These are phyloP conservation scores for Phytophthora colocasiae DNA, from an alignment of 352 stramenopile species.

Conservation along the genomic window DNA sequence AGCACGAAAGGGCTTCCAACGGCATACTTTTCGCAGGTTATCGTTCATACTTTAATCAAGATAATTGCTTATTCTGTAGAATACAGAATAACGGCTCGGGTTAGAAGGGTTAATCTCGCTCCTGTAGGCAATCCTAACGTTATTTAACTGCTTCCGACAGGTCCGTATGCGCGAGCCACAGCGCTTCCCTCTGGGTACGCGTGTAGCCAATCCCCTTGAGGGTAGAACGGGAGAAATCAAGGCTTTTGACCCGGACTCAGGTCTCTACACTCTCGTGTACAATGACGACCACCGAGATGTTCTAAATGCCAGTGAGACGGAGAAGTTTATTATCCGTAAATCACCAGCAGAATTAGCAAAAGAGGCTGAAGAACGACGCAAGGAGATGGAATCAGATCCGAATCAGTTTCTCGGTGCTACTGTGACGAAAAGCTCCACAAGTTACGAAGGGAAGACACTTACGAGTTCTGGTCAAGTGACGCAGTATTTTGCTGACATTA, in stretches of 20 bases:
- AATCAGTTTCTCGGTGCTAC: constrained; percentile 48
- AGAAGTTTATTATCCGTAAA: constrained; percentile 49
- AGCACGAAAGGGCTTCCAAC: too few species aligned
- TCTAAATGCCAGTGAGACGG: constrained; percentile 38
- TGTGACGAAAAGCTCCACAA: constrained; percentile 51
- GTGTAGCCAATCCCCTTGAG: constrained; percentile 66
- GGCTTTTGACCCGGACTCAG: constrained; percentile 45
- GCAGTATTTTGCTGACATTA: constrained; percentile 50
- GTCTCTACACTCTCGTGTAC: constrained; percentile 60
- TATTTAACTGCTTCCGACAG: constrained; percentile 9
- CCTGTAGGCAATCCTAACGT: neutral
- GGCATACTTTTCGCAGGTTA: too few species aligned
- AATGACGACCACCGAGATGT: constrained; percentile 56
- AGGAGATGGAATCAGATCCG: constrained; percentile 36
- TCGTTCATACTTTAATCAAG: too few species aligned
- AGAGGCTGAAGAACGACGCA: constrained; percentile 5
- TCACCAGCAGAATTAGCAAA: constrained; percentile 5
- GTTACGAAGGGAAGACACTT: constrained; percentile 55
- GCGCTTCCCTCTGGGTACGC: constrained; percentile 54
- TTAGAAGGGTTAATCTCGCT: too few species aligned
- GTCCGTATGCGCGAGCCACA: constrained; percentile 50
- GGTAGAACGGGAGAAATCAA: constrained; percentile 64
- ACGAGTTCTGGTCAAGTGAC: constrained; percentile 52
- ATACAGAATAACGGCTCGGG: too few species aligned
- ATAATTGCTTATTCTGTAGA: too few species aligned